Conservation (phyloP, 139 green algal genomes). For the Chlorella sp. region DNA sequence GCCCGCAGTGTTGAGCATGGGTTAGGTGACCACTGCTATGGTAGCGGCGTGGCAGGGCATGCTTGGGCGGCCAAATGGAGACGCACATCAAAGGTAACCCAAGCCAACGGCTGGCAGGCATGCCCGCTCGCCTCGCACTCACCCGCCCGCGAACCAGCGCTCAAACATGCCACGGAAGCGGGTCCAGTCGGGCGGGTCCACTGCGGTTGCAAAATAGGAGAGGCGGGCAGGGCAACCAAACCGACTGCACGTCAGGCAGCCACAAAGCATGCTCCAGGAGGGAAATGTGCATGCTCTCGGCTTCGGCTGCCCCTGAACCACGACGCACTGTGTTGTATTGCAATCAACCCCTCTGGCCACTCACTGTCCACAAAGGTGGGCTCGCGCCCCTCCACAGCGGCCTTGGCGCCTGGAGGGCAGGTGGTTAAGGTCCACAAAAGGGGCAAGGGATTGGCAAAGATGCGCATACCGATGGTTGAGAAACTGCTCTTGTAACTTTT, state of each 20-base stretch:
- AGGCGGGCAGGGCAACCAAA: not conserved
- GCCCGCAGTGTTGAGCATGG: too few species aligned
- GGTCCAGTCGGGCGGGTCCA: conserved; percentile 53
- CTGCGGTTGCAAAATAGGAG: not conserved
- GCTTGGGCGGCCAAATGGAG: not conserved
- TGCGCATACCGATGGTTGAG: not conserved
- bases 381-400: conserved; percentile 31
- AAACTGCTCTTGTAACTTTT: too few species aligned
- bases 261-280: too few species aligned
- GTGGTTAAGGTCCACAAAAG: not conserved
- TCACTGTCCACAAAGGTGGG: conserved; percentile 52
- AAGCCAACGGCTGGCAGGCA: not conserved
- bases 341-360: too few species aligned
- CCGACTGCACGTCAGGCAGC: not conserved
- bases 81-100: not conserved
- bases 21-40: too few species aligned
- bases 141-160: conserved; percentile 2
- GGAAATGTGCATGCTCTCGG: too few species aligned
- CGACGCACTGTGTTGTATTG: too few species aligned
- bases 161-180: conserved; percentile 46
- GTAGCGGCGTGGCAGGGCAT: too few species aligned
- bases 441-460: not conserved
- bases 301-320: too few species aligned
- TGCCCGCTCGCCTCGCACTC: not conserved
- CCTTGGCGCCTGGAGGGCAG: conserved; percentile 43